Conservation (phyloP, 1,139 yeast species). For the Sugiyamaella novakii region DNA sequence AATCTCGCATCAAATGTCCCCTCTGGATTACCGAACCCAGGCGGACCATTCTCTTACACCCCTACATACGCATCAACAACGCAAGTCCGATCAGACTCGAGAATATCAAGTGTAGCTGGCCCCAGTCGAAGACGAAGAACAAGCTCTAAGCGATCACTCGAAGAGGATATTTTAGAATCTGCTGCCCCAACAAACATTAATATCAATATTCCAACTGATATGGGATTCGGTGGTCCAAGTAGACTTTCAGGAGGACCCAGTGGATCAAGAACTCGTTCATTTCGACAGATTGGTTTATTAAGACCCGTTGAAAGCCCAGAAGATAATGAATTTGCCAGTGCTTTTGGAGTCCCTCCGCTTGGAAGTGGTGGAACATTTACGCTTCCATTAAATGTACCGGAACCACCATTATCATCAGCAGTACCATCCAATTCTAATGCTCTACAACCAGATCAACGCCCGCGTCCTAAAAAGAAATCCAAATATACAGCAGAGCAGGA, state of each 20-base stretch:
- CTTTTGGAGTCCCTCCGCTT: conserved; percentile 24
- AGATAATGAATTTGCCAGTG: conserved; percentile 23
- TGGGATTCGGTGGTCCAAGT: conserved; percentile 13
- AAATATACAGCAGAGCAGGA: conserved; percentile 73
- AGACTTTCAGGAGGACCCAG: conserved; percentile 18
- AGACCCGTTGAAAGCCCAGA: conserved; percentile 15
- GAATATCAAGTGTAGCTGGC: conserved; percentile 19
- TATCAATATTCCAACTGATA: conserved; percentile 18
- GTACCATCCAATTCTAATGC: conserved; percentile 43
- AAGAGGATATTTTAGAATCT: conserved; percentile 36
- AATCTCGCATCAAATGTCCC: neutral
- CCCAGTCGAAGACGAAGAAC: conserved; percentile 33
- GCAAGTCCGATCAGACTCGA: conserved; percentile 25
- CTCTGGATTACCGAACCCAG: conserved; percentile 10
- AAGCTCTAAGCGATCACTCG: conserved; percentile 37
- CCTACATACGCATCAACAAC: conserved; percentile 32
- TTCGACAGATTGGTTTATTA: conserved; percentile 12
- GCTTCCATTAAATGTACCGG: conserved; percentile 37
- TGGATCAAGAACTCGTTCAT: conserved; percentile 9
- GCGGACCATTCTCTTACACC: conserved; percentile 29
- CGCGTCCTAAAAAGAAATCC: conserved; percentile 60
- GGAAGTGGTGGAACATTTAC: conserved; percentile 22
- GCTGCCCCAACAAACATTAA: conserved; percentile 33
- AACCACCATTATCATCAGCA: conserved; percentile 42
- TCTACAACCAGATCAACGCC: conserved; percentile 45